phyloP scores from a whole-genome alignment of 805 yeast species.

The Starmera amethionina region DNA sequence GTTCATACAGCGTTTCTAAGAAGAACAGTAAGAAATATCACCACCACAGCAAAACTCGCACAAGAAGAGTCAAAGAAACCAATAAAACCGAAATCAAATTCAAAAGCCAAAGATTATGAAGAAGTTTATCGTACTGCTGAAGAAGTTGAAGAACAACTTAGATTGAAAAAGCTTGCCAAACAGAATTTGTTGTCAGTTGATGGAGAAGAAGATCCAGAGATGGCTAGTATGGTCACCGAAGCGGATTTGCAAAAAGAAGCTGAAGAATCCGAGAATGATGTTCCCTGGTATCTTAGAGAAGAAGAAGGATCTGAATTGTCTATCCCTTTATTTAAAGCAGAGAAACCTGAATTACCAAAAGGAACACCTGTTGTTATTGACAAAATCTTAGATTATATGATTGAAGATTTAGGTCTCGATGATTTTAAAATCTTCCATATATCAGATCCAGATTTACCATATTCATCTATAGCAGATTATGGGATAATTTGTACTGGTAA shows the following conservation, averaged over 20 bases:
- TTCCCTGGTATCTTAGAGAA: conserved; percentile 58
- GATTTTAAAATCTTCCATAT: conserved; percentile 60
- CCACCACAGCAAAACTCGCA: no score
- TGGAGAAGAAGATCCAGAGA: no score
- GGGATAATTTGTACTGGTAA: conserved; percentile 69
- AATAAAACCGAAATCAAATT: no score
- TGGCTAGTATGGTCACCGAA: no score
- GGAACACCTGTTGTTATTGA: conserved; percentile 44
- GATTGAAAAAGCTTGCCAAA: no score
- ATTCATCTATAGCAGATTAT: conserved; percentile 32
- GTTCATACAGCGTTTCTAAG: no score
- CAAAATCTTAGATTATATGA: conserved; percentile 35
- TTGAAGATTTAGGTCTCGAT: conserved; percentile 53
- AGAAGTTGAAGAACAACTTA: no score
- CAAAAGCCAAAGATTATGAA: no score
- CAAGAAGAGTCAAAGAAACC: no score
- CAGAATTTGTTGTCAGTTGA: no score
- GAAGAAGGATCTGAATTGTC: conserved; percentile 26
- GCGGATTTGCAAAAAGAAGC: not conserved
- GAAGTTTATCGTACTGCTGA: no score
- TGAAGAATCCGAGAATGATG: conserved; percentile 4
- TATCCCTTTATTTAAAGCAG: conserved; percentile 21
- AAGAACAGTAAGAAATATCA: no score
- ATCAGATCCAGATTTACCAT: conserved; percentile 28
- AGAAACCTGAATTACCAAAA: conserved; percentile 50